phyloP scores from a whole-genome alignment of 805 yeast genomes.

The Metschnikowia aberdeeniae region DNA sequence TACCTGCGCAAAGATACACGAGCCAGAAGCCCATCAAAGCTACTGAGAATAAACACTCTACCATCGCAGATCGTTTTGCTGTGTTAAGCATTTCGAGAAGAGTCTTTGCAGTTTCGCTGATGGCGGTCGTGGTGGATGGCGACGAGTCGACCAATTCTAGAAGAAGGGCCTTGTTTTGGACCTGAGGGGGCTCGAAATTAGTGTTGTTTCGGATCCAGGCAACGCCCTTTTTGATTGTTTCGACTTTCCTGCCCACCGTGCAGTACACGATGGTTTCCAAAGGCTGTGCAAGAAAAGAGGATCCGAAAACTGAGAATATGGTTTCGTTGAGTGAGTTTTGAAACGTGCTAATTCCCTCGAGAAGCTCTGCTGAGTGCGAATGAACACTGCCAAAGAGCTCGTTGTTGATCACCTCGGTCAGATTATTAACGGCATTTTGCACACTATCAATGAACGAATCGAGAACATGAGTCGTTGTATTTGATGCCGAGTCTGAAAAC shows the following conservation, averaged over 20 bases:
- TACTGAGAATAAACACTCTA: constrained; percentile 47
- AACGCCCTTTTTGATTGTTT: constrained; percentile 62
- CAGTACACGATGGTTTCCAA: constrained; percentile 71
- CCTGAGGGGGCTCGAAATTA: constrained; percentile 5
- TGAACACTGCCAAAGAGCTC: constrained; percentile 65
- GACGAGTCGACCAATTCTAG: constrained; percentile 46
- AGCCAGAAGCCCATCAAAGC: constrained; percentile 47
- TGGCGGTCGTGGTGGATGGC: constrained; percentile 36
- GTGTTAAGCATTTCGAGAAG: constrained; percentile 25
- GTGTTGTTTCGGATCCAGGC: constrained; percentile 73
- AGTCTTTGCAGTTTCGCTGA: constrained; percentile 29
- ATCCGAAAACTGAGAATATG: constrained; percentile 57
- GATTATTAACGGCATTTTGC: constrained; percentile 27
- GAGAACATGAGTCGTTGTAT: neutral
- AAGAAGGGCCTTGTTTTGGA: constrained; percentile 24
- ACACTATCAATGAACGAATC: constrained; percentile 5
- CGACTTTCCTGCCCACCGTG: constrained; percentile 69
- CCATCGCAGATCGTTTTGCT: constrained; percentile 33
- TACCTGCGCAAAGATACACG: constrained; percentile 40
- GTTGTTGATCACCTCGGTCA: constrained; percentile 54
- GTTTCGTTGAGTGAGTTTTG: constrained; percentile 51
- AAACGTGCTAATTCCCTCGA: constrained; percentile 6
- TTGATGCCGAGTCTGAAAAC: neutral
- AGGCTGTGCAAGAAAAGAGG: constrained; percentile 62
- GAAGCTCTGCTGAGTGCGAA: constrained; percentile 23